Percentiles rank a stretch among this genome's conserved stretches.
phyloP scores from a whole-genome alignment of 441 rosid species.

The Macaranga tanarius region DNA sequence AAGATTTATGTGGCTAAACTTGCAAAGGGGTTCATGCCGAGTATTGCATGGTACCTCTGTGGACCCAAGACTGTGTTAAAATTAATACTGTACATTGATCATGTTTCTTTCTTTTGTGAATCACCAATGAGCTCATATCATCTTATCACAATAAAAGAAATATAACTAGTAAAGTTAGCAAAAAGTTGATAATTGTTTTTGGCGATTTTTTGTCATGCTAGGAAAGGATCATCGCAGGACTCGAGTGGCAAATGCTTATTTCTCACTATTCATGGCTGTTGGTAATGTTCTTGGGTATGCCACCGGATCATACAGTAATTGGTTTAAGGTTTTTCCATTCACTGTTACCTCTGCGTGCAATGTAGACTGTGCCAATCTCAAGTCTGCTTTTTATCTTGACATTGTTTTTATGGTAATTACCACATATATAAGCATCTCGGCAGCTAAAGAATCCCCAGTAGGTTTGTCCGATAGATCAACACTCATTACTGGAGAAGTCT shows the following conservation, averaged over 20 bases:
- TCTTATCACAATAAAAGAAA: not conserved
- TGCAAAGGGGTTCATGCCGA: not conserved
- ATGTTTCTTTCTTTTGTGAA: not conserved
- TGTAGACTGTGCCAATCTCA: constrained; percentile 85
- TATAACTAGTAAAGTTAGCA: constrained; percentile 8
- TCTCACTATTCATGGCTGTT: constrained; percentile 90
- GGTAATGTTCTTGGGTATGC: constrained; percentile 95
- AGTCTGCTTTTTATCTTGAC: constrained; percentile 89
- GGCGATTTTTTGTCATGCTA: constrained; percentile 37
- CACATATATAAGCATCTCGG: constrained; percentile 57
- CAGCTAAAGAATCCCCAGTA: constrained; percentile 67
- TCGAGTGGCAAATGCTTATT: constrained; percentile 95
- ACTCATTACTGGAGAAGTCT: constrained; percentile 38
- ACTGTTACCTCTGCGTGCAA: constrained; percentile 71
- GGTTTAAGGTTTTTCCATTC: constrained; percentile 83
- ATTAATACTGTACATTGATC: not conserved
- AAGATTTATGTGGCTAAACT: not conserved
- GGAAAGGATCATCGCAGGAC: constrained; percentile 91
- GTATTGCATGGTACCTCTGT: no score
- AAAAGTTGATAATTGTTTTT: constrained; percentile 23
- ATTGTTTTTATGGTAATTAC: constrained; percentile 66
- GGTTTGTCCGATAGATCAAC: constrained; percentile 34
- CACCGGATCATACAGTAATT: constrained; percentile 82
- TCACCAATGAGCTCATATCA: not conserved
- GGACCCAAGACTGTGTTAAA: not conserved